Percentiles rank a stretch among this genome's conserved stretches.
phyloP scores from a whole-genome alignment of 73 alveolate species.

The Symbiodinium pilosum region DNA sequence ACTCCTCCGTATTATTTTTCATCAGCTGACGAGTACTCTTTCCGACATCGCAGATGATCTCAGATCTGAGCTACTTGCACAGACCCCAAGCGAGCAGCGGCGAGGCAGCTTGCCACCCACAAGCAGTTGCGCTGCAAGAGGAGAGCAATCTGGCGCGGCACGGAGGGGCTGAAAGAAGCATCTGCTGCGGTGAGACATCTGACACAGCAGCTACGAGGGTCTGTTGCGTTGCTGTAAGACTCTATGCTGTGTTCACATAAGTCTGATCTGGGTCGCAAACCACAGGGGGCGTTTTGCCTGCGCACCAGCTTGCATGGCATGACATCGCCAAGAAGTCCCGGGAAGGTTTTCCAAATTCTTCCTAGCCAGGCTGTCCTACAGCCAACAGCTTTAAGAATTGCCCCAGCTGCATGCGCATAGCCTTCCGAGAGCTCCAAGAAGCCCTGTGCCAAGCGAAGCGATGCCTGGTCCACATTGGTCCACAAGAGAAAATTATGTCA shows the following conservation, averaged over 20 bases:
- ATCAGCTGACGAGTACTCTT: background rate
- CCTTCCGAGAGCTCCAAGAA: background rate
- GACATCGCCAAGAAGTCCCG: background rate
- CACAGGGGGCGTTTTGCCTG: background rate
- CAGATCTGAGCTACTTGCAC: background rate
- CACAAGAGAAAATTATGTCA: background rate
- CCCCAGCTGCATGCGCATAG: too few species aligned
- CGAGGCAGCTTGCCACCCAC: constrained; percentile 56
- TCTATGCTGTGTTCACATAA: too few species aligned
- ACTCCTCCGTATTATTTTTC: background rate
- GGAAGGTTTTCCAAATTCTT: background rate
- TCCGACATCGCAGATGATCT: background rate
- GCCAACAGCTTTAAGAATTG: too few species aligned
- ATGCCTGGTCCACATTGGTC: too few species aligned
- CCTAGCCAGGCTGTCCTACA: too few species aligned
- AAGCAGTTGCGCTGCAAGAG: constrained; percentile 19
- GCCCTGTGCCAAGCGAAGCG: background rate
- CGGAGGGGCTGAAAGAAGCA: too few species aligned
- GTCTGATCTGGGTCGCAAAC: background rate
- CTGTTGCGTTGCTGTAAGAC: too few species aligned
- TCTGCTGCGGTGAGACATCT: too few species aligned
- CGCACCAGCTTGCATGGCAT: background rate
- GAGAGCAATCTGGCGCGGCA: constrained; percentile 29
- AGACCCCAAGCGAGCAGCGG: constrained; percentile 22
- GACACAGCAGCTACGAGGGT: too few species aligned